Conservation (phyloP, 768 basidiomycete genomes). For the Hydnum rufescens region DNA sequence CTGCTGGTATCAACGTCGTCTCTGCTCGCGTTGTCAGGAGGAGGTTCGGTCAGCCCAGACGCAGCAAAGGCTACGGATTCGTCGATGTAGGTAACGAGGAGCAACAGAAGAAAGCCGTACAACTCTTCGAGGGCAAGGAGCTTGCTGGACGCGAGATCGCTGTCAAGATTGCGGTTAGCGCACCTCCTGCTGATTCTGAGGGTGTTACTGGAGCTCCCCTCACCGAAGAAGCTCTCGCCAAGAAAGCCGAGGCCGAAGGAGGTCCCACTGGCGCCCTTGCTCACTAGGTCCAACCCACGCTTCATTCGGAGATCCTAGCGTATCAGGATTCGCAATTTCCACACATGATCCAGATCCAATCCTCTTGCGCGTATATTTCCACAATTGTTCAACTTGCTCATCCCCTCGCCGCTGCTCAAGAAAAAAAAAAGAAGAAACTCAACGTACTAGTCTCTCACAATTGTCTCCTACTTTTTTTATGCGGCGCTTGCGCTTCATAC, state of each 20-base stretch:
- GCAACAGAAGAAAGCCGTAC: constrained; percentile 83
- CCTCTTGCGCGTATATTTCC: no score
- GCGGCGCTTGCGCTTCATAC: neutral
- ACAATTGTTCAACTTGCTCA: neutral
- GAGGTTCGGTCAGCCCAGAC: constrained; percentile 64
- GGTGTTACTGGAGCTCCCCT: neutral
- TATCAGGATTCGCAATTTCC: no score
- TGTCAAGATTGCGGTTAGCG: constrained; percentile 91
- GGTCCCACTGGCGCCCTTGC: no score
- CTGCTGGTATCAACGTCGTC: constrained; percentile 60
- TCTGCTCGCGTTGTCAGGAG: constrained; percentile 81
- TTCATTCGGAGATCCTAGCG: no score
- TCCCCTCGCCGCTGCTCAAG: neutral
- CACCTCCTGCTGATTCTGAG: constrained; percentile 13
- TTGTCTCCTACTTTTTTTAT: neutral
- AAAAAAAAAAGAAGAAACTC: neutral
- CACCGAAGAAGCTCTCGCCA: neutral
- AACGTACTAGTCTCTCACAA: neutral
- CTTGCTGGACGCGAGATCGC: constrained; percentile 69
- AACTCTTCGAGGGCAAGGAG: constrained; percentile 70
- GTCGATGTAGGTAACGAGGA: constrained; percentile 83
- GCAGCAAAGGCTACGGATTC: constrained; percentile 94
- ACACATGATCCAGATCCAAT: no score
- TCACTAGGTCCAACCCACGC: no score
- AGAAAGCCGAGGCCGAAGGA: no score